Evolutionary conservation across 495 filamentous ascomycete species (phyloP).

Genomic region (Penicillium paradoxum): DNA sequence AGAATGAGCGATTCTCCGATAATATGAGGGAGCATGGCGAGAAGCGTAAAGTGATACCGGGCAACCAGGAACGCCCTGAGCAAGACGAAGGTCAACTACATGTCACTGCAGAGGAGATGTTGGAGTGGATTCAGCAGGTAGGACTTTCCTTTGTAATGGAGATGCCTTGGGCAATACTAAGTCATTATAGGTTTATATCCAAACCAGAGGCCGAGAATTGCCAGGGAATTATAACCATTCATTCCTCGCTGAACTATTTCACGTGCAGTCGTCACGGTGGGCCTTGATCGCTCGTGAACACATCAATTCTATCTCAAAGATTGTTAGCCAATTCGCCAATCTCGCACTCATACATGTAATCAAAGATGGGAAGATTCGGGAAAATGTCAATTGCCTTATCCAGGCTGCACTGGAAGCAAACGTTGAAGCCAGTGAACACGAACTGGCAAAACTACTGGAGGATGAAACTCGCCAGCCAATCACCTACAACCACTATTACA

Average conservation of each 20-base stretch:
- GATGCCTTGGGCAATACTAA: neutral
- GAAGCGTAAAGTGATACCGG: slow-evolving; percentile 12
- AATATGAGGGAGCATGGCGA: slow-evolving; percentile 19
- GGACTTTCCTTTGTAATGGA: neutral
- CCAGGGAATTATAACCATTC: slow-evolving; percentile 43
- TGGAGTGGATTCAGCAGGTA: slow-evolving; percentile 12
- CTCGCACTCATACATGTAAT: slow-evolving; percentile 11
- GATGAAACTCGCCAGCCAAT: slow-evolving; percentile 40
- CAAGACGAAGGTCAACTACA: neutral
- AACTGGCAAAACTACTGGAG: slow-evolving; percentile 22
- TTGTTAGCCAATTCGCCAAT: slow-evolving; percentile 12
- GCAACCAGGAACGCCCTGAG: neutral
- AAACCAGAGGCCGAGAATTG: slow-evolving; percentile 35
- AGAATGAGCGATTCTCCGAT: slow-evolving; percentile 20
- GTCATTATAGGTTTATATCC: slow-evolving; percentile 15
- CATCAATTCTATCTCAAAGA: slow-evolving; percentile 9
- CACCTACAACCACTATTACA: slow-evolving; percentile 48
- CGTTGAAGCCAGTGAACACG: slow-evolving; percentile 16
- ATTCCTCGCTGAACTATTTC: slow-evolving; percentile 35
- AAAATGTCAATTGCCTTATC: slow-evolving; percentile 24
- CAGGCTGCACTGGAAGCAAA: slow-evolving; percentile 13
- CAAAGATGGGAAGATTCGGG: slow-evolving; percentile 22
- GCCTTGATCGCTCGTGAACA: slow-evolving; percentile 11
- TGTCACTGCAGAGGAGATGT: slow-evolving; percentile 11
- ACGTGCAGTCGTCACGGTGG: slow-evolving; percentile 33